A percentile compares a stretch with the other conserved stretches of the same genome.
These are phyloP conservation scores for Dipteronia dyeriana DNA, from an alignment of 345 rosid genomes.

Conservation along the genomic window DNA sequence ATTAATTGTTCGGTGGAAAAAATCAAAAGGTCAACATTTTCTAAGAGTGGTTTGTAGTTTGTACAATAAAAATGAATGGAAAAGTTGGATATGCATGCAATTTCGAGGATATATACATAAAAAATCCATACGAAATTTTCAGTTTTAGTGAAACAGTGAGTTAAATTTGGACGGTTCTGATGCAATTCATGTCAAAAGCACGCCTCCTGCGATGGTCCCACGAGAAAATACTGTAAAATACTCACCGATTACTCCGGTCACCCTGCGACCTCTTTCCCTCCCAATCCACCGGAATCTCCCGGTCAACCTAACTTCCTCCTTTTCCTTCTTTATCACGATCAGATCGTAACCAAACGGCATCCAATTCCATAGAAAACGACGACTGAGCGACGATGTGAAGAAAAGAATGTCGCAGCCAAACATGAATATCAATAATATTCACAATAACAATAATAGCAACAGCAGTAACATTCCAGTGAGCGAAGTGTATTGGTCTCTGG, in stretches of 20 bases:
- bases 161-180: no score
- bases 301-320: neutral
- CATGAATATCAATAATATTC: conserved; percentile 28
- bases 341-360: neutral
- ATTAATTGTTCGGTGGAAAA: no score
- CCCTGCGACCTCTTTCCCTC: neutral
- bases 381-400: neutral
- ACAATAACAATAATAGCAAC: neutral
- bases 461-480: conserved; percentile 57
- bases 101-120: no score
- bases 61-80: no score
- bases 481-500: conserved; percentile 92
- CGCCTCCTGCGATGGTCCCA: no score
- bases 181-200: no score
- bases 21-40: no score
- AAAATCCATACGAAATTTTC: no score
- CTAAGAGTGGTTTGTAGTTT: no score
- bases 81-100: no score
- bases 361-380: neutral
- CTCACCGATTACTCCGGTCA: neutral
- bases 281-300: neutral
- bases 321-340: neutral
- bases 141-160: no score
- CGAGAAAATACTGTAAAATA: neutral
- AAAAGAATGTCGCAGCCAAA: conserved; percentile 51